phyloP scores from a whole-genome alignment of 371 early-diverging fungal species.

The Conidiobolus incongruus region DNA sequence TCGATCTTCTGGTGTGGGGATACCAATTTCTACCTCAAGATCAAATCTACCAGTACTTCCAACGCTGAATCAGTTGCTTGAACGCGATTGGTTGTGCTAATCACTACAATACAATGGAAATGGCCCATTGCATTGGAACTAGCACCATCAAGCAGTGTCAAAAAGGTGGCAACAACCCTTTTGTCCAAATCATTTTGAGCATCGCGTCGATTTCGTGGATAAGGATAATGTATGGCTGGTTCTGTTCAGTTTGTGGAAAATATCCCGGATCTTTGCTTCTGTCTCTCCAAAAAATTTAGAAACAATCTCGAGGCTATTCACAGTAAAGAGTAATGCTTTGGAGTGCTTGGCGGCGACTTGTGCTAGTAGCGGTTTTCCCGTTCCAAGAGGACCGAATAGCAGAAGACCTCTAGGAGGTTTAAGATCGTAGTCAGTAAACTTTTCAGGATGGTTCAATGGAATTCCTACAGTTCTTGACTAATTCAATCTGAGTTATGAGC shows the following conservation, averaged over 20 bases:
- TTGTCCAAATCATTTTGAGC: slow-evolving; percentile 50
- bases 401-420: slow-evolving; percentile 72
- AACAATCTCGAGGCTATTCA: slow-evolving; percentile 92
- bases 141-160: slow-evolving; percentile 93
- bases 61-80: slow-evolving; percentile 87
- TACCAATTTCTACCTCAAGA: slow-evolving; percentile 83
- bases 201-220: slow-evolving; percentile 98
- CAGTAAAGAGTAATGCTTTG: slow-evolving; percentile 50
- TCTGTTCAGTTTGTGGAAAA: slow-evolving; percentile 63
- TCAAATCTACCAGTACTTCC: slow-evolving; percentile 95
- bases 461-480: too few species aligned
- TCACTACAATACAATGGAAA: slow-evolving; percentile 41
- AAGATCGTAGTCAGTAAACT: too few species aligned
- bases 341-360: slow-evolving; percentile 72
- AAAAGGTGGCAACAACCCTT: slow-evolving; percentile 86
- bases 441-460: too few species aligned
- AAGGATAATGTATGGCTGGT: slow-evolving; percentile 86
- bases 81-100: slow-evolving; percentile 96
- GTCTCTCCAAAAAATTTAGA: slow-evolving; percentile 94
- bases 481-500: too few species aligned
- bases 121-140: slow-evolving; percentile 11
- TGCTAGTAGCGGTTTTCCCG: slow-evolving; percentile 91
- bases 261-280: too few species aligned
- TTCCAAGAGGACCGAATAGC: slow-evolving; percentile 95
- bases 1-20: slow-evolving; percentile 57